Conservation (phyloP, 2,329 filamentous ascomycete species). For the Tolypocladium tropicale region DNA sequence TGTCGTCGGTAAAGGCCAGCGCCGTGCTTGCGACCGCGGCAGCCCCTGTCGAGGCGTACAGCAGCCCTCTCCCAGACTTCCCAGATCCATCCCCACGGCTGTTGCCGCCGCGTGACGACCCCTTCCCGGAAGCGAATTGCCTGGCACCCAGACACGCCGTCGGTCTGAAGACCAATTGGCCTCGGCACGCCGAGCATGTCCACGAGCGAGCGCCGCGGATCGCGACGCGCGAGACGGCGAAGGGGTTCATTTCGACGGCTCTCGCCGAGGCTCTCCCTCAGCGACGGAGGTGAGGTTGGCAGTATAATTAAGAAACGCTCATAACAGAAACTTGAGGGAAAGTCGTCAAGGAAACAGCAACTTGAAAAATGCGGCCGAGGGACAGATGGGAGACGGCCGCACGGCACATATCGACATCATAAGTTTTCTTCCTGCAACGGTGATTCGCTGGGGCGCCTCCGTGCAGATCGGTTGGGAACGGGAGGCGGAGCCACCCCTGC, state of each 20-base stretch:
- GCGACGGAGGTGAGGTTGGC: background rate
- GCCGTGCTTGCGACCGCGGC: conserved; percentile 36
- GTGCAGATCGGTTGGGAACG: background rate
- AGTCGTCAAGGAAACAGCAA: background rate
- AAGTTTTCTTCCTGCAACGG: conserved; percentile 5
- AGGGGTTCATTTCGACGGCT: conserved; percentile 28
- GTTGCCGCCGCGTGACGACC: conserved; percentile 10
- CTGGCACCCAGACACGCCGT: conserved; percentile 14
- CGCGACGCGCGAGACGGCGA: conserved; percentile 27
- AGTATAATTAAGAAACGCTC: conserved; percentile 2
- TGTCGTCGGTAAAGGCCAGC: conserved; percentile 53
- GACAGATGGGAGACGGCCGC: background rate
- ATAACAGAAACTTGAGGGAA: conserved; percentile 3
- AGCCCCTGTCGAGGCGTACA: conserved; percentile 42
- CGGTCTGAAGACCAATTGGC: conserved; percentile 25
- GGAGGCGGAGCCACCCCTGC: background rate
- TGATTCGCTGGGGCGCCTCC: conserved; percentile 10
- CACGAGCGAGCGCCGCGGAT: conserved; percentile 27
- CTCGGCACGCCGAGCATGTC: conserved; percentile 36
- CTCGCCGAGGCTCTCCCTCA: background rate
- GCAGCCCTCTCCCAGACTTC: conserved; percentile 21
- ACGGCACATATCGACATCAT: conserved; percentile 3
- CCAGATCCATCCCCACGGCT: conserved; percentile 11
- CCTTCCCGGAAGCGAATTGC: conserved; percentile 18
- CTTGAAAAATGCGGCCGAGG: background rate